Evolutionary conservation across 495 filamentous ascomycete species (phyloP), one percentile per base, ranked within the genome.

Genomic region (Aspergillus incahuasiensis): DNA sequence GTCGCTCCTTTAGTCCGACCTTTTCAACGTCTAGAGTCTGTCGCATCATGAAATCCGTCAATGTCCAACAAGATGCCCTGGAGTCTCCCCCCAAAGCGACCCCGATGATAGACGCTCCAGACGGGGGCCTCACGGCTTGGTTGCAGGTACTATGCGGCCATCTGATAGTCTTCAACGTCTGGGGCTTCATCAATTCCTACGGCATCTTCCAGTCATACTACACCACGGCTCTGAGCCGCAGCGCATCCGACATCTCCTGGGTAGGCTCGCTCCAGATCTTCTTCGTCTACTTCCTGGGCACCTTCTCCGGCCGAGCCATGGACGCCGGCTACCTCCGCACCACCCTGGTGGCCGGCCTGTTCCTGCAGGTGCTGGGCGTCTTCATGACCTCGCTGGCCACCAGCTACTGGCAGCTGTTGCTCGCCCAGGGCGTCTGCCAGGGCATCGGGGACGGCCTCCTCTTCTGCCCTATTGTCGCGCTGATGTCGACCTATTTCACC

Each of bases 181-280:
- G 48, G 48, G 48, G 48, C 28, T 41, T 52, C 11, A 0, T 52
- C 13, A 41, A 22, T 4, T 41, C 48, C 7, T 80, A 74, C 34
- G 77, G 78, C 3, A 67, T 67, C 11, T 82, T 72, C 54, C 75
- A 81, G 46, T 62, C 65, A 0, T 79, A 75, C 59, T 73, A 73
- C 35, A 7, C 45, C 1, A 32, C 51, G 5, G 32, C 59, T 1
- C n/a, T n/a, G n/a, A n/a, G n/a, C n/a, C n/a, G n/a, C n/a, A 63
- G 62, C 0, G 25, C 55, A 5, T 71, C 68, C 0, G 25, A 61
- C 3, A 70, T 71, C 5, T 69, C 78, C 0, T 80, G 78, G 78
- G 76, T 81, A 21, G 74, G 75, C 9, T 68, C 71, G 0, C 53
- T 77, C 0, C 71, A 79, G 39, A 66, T 57, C 0, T 68, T 72